Percentiles rank a stretch among this genome's conserved stretches.
Evolutionary conservation across 106 monocot species (phyloP).

Genomic region (Alisma plantagoaquatica): DNA sequence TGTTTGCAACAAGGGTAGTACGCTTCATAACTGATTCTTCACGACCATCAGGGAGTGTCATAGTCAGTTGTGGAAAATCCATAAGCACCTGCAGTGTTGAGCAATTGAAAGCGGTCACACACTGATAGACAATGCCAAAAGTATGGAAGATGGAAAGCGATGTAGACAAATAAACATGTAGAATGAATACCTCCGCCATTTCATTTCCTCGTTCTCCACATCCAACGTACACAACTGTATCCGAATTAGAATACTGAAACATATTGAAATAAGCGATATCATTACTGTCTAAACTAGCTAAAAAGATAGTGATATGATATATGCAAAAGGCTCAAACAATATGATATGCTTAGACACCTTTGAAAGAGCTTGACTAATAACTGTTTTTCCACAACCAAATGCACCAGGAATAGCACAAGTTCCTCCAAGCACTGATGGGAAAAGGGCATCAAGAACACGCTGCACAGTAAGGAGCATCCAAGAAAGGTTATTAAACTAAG

Average conservation of each 20-base stretch:
- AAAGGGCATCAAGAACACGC: slow-evolving; percentile 99
- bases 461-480: slow-evolving; percentile 10
- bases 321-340: too few relatives aligned
- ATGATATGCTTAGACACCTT: slow-evolving; percentile 37
- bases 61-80: slow-evolving; percentile 99
- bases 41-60: slow-evolving; percentile 98
- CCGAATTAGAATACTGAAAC: slow-evolving; percentile 92
- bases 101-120: too few relatives aligned
- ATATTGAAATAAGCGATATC: background rate
- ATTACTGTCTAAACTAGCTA: background rate
- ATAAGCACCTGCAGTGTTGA: slow-evolving; percentile 69
- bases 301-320: too few relatives aligned
- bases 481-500: background rate
- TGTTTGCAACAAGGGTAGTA: slow-evolving; percentile 97
- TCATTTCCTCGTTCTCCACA: slow-evolving; percentile 99
- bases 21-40: slow-evolving; percentile 99
- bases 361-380: slow-evolving; percentile 99
- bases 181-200: slow-evolving; percentile 99
- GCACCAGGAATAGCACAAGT: slow-evolving; percentile 99
- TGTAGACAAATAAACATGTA: too few relatives aligned
- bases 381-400: slow-evolving; percentile 99
- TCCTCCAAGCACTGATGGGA: slow-evolving; percentile 97
- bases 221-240: slow-evolving; percentile 96
- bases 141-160: too few relatives aligned
- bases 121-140: too few relatives aligned